Base-by-base conservation (phyloP, 306 rosid genomes). In the Elaeagnus macrophylla region DNA sequence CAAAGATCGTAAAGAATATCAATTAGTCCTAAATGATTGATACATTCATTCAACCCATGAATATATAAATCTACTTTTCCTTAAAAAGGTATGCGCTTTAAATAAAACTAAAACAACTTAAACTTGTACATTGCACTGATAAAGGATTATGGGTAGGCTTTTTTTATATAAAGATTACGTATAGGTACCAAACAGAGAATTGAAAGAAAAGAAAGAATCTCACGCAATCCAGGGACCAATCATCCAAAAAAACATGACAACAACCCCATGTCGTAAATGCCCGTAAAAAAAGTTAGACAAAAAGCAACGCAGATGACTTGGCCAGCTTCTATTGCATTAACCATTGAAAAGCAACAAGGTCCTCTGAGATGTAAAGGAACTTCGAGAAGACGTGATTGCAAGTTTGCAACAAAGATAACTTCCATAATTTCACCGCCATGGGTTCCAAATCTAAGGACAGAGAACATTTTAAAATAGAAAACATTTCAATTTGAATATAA, bases 281-380 rank as follows among this genome's bases (percentile, higher is more conserved):
- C 53, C 63, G 42, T 2, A 15, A 53, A 71, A 59, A 41, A 12
- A 57, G 43, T 43, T 8, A 35, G 17, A 36, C 37, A 25, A 39
- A 48, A 37, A 54, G 7, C 7, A 43, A 48, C 9, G 54, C 53
- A 62, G 41, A 54, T 62, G 48, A 53, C 53, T 50, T 44, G 46
- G 42, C 56, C 39, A 61, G 61, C 37, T 38, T 54, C 18, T 56
- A 52, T 14, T 25, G 48, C 25, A 39, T 25, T 13, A 55, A 40
- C 45, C 46, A 39, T 13, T 56, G 12, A 59, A 35, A 47, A 65
- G 53, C 53, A 42, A 53, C 12, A 53, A 32, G 38, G 11, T 37
- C 55, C 55, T 18, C 39, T 19, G 64, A 69, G 68, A 68, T 68
- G 71, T 49, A 47, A 10, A 18, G 47, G 13, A 56, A 41, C 11